These are phyloP conservation scores for Triadica sebifera DNA, from an alignment of 345 rosid species.

Conservation along the genomic window DNA sequence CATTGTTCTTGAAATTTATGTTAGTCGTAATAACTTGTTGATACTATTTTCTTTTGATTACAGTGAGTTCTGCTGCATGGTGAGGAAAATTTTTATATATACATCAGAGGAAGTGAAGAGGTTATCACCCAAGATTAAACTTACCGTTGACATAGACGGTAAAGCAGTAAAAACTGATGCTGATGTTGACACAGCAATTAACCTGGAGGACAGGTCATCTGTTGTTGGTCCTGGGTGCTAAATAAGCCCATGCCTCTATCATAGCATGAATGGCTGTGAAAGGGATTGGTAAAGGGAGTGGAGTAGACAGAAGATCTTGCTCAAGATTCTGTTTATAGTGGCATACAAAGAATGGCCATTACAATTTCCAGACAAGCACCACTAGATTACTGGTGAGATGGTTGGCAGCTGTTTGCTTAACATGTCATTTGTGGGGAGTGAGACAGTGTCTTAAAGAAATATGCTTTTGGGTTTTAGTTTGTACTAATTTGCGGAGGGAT, in stretches of 20 bases:
- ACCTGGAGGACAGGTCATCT: conserved; percentile 44
- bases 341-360: conserved; percentile 10
- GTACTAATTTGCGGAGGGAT: conserved; percentile 11
- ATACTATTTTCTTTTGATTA: conserved; percentile 13
- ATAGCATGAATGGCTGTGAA: background rate
- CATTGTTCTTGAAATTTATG: background rate
- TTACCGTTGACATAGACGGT: conserved; percentile 41
- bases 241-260: background rate
- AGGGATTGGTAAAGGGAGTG: conserved; percentile 1
- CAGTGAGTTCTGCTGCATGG: conserved; percentile 98
- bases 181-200: conserved; percentile 30
- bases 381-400: conserved; percentile 7
- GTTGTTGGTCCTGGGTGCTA: conserved; percentile 68
- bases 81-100: conserved; percentile 82
- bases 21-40: background rate
- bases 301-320: background rate
- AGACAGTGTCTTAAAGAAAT: conserved; percentile 10
- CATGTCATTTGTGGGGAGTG: conserved; percentile 24
- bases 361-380: conserved; percentile 3
- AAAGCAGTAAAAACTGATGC: conserved; percentile 38
- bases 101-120: conserved; percentile 87
- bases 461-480: conserved; percentile 9
- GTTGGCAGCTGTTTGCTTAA: conserved; percentile 13
- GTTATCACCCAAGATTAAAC: conserved; percentile 72
- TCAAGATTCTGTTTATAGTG: conserved; percentile 16